phyloP scores from a whole-genome alignment of 2,329 filamentous ascomycete genomes.

The Diaporthe citriasiana region DNA sequence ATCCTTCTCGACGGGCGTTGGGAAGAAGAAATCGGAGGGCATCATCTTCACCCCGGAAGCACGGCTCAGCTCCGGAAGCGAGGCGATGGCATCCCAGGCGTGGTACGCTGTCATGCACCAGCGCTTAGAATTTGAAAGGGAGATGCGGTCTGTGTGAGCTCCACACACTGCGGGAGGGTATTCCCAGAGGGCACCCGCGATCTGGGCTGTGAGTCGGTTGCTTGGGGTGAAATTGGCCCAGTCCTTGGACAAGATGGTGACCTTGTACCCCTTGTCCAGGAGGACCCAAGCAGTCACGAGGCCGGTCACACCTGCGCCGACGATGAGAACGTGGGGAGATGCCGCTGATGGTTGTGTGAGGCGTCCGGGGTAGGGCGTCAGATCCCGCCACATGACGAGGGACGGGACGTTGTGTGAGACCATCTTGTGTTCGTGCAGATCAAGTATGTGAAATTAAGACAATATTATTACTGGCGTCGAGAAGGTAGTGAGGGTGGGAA shows the following conservation, averaged over 20 bases:
- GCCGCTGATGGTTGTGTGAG: conserved; percentile 34
- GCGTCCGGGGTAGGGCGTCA: conserved; percentile 39
- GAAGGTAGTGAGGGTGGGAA: neutral
- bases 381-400: conserved; percentile 42
- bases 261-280: conserved; percentile 59
- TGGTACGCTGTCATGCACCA: conserved; percentile 60
- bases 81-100: conserved; percentile 57
- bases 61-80: conserved; percentile 49
- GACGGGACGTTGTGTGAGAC: conserved; percentile 33
- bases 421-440: conserved; percentile 20
- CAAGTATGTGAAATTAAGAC: neutral
- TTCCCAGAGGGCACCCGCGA: conserved; percentile 63
- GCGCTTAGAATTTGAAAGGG: conserved; percentile 55
- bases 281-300: conserved; percentile 58
- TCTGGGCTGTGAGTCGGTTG: conserved; percentile 60
- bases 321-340: conserved; percentile 39
- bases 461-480: neutral
- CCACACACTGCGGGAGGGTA: conserved; percentile 61
- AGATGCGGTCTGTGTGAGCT: conserved; percentile 57
- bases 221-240: conserved; percentile 54
- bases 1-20: conserved; percentile 51
- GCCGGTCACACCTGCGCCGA: conserved; percentile 45
- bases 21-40: conserved; percentile 57
- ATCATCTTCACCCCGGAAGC: conserved; percentile 56
- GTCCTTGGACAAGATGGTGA: conserved; percentile 59